Percentiles rank a stretch among this genome's conserved stretches.
These are phyloP conservation scores for Fraxinus paxiana DNA, from an alignment of 305 asterid species.

Conservation along the genomic window DNA sequence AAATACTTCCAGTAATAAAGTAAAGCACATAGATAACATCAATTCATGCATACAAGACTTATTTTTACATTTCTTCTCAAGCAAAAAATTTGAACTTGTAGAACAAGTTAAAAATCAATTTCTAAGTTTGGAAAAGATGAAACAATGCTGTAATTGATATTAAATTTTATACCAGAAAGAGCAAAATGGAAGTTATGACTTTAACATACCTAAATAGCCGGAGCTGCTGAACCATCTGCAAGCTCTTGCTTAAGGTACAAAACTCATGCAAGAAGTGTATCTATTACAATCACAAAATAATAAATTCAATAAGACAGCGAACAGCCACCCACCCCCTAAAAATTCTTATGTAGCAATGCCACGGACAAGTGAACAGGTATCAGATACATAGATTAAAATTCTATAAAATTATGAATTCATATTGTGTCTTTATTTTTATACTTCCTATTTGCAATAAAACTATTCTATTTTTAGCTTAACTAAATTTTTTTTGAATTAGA, in stretches of 20 bases:
- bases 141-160: not conserved
- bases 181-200: not conserved
- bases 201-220: constrained; percentile 69
- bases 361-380: not conserved
- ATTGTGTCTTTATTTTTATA: not conserved
- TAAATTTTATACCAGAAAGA: not conserved
- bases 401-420: not conserved
- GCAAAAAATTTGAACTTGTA: not conserved
- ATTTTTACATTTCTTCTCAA: not conserved
- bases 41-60: not conserved
- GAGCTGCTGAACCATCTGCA: constrained; percentile 88
- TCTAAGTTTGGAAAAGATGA: constrained; percentile 2
- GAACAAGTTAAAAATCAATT: not conserved
- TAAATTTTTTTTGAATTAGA: not conserved
- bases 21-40: not conserved
- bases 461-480: not conserved
- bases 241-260: constrained; percentile 84
- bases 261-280: constrained; percentile 88
- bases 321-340: not conserved
- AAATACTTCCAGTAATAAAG: not conserved
- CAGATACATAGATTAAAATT: not conserved
- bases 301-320: not conserved
- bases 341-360: not conserved
- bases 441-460: not conserved
- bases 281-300: constrained; percentile 31